Base-by-base conservation (phyloP, 306 rosid genomes). In the Acacia confusa region DNA sequence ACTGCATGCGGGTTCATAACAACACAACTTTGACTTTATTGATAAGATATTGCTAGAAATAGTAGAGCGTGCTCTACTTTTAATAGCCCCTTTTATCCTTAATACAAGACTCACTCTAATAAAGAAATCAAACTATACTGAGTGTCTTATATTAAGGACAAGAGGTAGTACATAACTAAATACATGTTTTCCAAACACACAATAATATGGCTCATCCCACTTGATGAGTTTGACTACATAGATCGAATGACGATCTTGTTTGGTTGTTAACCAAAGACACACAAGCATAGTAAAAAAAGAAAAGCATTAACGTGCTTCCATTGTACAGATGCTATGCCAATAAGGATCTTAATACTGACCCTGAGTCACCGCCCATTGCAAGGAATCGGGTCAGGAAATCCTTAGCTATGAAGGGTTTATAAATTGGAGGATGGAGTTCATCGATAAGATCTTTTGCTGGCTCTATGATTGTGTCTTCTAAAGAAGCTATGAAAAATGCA, bases 371-470 rank as follows among this genome's bases (percentile, higher is more conserved):
- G 0, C 11, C 1, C 1, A 3, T 20, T 1, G 72, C 72, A 7
- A 8, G 1, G 15, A 7, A 67, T 34, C 20, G 27, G 28, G 3
- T 0, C 12, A 67, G 0, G 8, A 67, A 36, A 19, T 67, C 72
- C 17, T 9, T 36, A 38, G 1, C 36, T 38, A 19, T 67, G 48
- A 67, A 19, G 7, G 72, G 27, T 38, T 67, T 67, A 12, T 67
- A 67, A n/a, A 81, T 28, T 2, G 90, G 82, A n/a, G 91, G 92
- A 63, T 84, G 79, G 11, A 27, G 64, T 60, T 80, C 86, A 57
- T 84, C 77, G 52, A 17, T 69, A 27, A 88, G 13, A 76, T 68
- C 83, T 81, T 88, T 43, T 74, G 90, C 94, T 24, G 97, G 91
- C 79, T 83, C 85, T 32, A 90, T 64, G 5, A 34, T 10, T 13